Percentiles rank a stretch among this genome's conserved stretches.
These are phyloP conservation scores for Miscanthus lutarioriparius DNA, from an alignment of 176 grass and related monocot species.

Conservation along the genomic window DNA sequence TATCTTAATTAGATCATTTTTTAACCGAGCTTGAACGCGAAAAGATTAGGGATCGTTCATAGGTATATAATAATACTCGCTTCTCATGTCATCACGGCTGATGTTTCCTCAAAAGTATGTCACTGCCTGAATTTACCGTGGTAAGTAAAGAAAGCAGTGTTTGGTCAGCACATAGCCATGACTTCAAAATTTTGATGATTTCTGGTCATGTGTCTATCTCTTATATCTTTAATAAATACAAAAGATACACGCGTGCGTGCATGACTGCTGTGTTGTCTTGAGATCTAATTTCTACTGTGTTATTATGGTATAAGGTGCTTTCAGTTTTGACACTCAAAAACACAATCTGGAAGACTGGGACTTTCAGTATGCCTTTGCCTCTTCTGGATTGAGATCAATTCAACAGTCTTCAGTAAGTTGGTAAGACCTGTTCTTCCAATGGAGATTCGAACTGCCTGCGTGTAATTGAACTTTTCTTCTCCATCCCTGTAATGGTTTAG, in stretches of 20 bases:
- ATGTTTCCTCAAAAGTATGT: too few species aligned
- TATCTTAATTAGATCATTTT: too few species aligned
- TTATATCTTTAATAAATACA: background rate
- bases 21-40: too few species aligned
- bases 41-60: too few species aligned
- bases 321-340: background rate
- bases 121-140: too few species aligned
- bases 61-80: too few species aligned
- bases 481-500: background rate
- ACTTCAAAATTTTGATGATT: background rate
- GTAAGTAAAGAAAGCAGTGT: background rate
- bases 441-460: conserved; percentile 2
- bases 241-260: background rate
- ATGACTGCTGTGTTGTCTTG: background rate
- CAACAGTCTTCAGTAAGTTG: background rate
- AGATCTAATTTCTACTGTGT: background rate
- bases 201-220: background rate
- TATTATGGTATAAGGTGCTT: background rate
- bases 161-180: background rate
- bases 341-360: background rate
- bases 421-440: background rate
- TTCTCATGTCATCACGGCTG: too few species aligned
- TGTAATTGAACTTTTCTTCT: background rate
- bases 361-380: conserved; percentile 1
- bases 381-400: background rate